Conservation (phyloP, 202 grass and related monocot genomes). For the Schoenoplectus triqueter region DNA sequence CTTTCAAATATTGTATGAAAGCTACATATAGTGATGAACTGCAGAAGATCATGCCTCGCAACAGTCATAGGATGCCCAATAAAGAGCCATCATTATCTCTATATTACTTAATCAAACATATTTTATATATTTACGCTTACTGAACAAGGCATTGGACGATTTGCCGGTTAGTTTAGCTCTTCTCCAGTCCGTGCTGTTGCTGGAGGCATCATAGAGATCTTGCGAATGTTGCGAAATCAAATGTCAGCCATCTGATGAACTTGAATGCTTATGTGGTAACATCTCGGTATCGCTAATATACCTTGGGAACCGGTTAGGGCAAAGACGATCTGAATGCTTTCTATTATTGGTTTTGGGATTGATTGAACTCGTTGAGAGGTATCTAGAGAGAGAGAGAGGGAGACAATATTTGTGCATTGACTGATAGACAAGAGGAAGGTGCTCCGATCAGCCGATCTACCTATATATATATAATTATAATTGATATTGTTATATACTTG, state of each 20-base stretch:
- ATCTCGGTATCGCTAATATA: background rate
- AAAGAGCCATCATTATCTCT: slow-evolving; percentile 30
- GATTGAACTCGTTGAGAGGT: background rate
- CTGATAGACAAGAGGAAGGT: background rate
- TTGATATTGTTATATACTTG: slow-evolving; percentile 8
- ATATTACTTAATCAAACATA: background rate
- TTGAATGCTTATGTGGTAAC: background rate
- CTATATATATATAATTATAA: background rate
- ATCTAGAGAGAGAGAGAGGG: slow-evolving; percentile 19
- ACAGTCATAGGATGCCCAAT: slow-evolving; percentile 16
- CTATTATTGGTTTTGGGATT: background rate
- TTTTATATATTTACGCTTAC: slow-evolving; percentile 22
- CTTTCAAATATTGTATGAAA: background rate
- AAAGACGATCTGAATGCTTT: slow-evolving; percentile 15
- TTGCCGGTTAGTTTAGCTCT: background rate
- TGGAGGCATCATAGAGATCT: slow-evolving; percentile 10
- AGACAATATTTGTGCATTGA: slow-evolving; percentile 11
- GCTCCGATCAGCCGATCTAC: background rate
- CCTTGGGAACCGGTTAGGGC: background rate
- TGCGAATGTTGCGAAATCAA: background rate
- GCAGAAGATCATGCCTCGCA: slow-evolving; percentile 9
- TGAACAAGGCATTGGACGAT: slow-evolving; percentile 22
- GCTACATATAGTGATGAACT: background rate
- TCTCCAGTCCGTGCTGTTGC: background rate
- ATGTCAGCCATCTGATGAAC: slow-evolving; percentile 21